These are phyloP conservation scores for Shiraia sp. DNA, from an alignment of 2,329 filamentous ascomycete genomes.

Conservation along the genomic window DNA sequence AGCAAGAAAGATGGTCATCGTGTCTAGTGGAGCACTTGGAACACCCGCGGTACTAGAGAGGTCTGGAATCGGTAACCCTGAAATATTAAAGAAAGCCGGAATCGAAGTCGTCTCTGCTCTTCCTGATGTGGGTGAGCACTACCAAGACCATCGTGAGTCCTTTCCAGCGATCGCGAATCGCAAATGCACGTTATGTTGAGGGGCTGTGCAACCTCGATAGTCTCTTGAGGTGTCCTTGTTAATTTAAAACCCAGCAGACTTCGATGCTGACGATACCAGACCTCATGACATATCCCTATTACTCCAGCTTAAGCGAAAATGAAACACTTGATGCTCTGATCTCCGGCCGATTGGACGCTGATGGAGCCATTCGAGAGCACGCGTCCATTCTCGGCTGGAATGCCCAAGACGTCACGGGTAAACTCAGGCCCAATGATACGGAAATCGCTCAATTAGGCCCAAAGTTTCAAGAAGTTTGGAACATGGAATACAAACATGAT, in stretches of 20 bases:
- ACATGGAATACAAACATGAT: conserved; percentile 56
- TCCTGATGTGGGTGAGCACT: conserved; percentile 65
- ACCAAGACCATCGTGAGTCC: conserved; percentile 60
- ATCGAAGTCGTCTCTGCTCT: conserved; percentile 60
- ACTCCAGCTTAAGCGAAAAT: conserved; percentile 47
- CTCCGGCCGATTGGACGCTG: conserved; percentile 52
- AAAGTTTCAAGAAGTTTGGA: conserved; percentile 58
- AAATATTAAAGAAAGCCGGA: conserved; percentile 54
- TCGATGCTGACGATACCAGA: conserved; percentile 24
- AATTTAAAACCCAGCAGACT: too few species aligned
- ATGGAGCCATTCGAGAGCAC: conserved; percentile 51
- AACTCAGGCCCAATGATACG: conserved; percentile 58
- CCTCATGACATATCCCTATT: conserved; percentile 58
- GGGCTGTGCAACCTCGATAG: too few species aligned
- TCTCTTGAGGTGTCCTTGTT: too few species aligned
- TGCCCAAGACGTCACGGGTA: conserved; percentile 58
- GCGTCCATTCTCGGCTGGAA: conserved; percentile 62
- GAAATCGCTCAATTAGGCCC: conserved; percentile 59
- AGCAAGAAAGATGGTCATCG: conserved; percentile 60
- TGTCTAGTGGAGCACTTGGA: conserved; percentile 56
- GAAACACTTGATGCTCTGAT: conserved; percentile 61
- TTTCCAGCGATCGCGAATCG: too few species aligned
- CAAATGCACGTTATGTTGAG: too few species aligned
- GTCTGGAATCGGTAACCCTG: conserved; percentile 61
- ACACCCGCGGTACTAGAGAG: conserved; percentile 63